These are phyloP conservation scores for Pyrenula aspistea DNA, from an alignment of 495 filamentous ascomycete species.

Conservation along the genomic window DNA sequence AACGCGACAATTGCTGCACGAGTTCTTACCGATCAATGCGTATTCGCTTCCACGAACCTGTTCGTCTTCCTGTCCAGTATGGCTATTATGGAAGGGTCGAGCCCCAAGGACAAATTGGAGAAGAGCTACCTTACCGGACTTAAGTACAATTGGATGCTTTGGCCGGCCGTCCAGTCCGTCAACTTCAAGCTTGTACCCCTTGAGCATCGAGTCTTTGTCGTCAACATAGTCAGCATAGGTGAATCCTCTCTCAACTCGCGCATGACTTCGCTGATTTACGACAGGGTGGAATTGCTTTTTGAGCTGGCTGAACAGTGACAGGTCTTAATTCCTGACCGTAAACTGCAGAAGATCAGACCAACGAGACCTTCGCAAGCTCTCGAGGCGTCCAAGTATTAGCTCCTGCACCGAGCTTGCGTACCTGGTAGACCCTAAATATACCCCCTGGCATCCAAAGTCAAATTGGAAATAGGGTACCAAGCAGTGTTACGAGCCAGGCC, in stretches of 20 bases:
- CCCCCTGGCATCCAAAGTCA: too few species aligned
- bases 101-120: constrained; percentile 57
- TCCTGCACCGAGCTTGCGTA: too few species aligned
- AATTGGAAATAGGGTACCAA: too few species aligned
- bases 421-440: too few species aligned
- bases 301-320: constrained; percentile 63
- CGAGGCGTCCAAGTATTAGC: too few species aligned
- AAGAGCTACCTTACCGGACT: constrained; percentile 57
- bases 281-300: constrained; percentile 94
- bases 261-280: constrained; percentile 9
- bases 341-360: too few species aligned
- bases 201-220: constrained; percentile 74
- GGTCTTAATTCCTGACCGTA: too few species aligned
- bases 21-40: constrained; percentile 69
- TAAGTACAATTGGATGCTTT: constrained; percentile 79
- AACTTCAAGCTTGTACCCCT: constrained; percentile 90
- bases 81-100: constrained; percentile 73
- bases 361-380: too few species aligned
- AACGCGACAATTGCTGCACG: constrained; percentile 67
- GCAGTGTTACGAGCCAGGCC: too few species aligned
- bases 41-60: constrained; percentile 77
- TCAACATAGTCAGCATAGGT: constrained; percentile 75
- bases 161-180: constrained; percentile 80
- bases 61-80: constrained; percentile 73
- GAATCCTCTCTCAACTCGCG: constrained; percentile 15